Evolutionary conservation across 352 stramenopile species (phyloP), one percentile per base, ranked within the genome.

Genomic region (Blastocystis sp.): DNA sequence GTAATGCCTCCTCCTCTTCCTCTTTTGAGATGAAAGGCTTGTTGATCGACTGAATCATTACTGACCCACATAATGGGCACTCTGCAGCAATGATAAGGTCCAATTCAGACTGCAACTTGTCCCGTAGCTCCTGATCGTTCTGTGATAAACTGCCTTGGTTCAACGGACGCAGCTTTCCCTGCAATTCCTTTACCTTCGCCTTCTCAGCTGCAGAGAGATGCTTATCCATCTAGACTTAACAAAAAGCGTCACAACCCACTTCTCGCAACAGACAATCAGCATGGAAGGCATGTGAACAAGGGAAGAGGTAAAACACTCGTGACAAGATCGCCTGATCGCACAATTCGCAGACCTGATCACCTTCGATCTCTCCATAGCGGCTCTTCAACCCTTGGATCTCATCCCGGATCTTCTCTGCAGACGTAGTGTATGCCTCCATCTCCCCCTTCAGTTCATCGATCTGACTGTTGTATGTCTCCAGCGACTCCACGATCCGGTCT

Each of bases 1-100:
- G 20, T 18, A 63, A 64, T 3, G 88, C 90, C 47, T 93, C 90
- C 45, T 91, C 90, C 59, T 96, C 93, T 88, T 97, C 94, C 63
- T 96, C 93, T 8, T 93, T 91, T 30, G 93, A 94, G 90, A 98
- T 95, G 82, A 98, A 96, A 34, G 95, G 94, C 88, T 93, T 91
- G 90, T 96, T 93, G 85, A 98, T 96, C 65, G 94, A 97, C 91
- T 97, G 95, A 91, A 98, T 97, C 95, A 98, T 98, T 24, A 97
- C 94, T 90, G 97, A 94, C 54, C 95, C 95, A 90, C 95, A 98
- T 87, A 97, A 96, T 90, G 96, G 94, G 90, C 95, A 98, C 91
- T 98, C 95, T 55, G 94, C 96, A 34, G 95, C 95, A 50, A 98
- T 94, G 90, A 96, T 97, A 69, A 96, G 94, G 90, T 98, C 95